Conservation (phyloP, 352 stramenopile genomes). For the Phytophthora pini region DNA sequence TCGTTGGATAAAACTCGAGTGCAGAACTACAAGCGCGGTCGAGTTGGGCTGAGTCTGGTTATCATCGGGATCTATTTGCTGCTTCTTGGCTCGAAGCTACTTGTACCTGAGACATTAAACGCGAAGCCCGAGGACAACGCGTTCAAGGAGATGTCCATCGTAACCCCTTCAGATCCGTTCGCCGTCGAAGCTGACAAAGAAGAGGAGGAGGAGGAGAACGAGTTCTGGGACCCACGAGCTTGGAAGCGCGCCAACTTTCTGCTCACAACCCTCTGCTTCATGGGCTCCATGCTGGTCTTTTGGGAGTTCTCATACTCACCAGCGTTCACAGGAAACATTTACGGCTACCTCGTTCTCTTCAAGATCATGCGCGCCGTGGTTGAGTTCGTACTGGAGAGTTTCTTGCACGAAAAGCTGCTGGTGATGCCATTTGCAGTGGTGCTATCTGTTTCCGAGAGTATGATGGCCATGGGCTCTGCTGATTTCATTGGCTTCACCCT, state of each 20-base stretch:
- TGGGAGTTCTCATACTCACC: constrained; percentile 98
- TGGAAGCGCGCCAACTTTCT: constrained; percentile 96
- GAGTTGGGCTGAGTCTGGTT: constrained; percentile 87
- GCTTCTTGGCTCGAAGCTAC: constrained; percentile 59
- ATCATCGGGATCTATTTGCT: constrained; percentile 86
- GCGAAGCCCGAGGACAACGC: constrained; percentile 80
- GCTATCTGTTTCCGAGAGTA: constrained; percentile 90
- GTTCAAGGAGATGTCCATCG: constrained; percentile 67
- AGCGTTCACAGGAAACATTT: constrained; percentile 92
- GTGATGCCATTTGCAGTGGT: constrained; percentile 91
- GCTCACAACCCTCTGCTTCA: constrained; percentile 81
- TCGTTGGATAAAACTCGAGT: constrained; percentile 81
- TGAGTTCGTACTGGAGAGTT: constrained; percentile 83
- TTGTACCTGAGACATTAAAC: constrained; percentile 89
- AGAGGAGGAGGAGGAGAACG: constrained; percentile 64
- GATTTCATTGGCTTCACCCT: constrained; percentile 96
- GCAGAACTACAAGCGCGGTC: constrained; percentile 84
- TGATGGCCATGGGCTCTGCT: constrained; percentile 95
- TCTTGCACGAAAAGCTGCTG: constrained; percentile 93
- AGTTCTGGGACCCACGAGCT: constrained; percentile 78
- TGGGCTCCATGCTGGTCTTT: constrained; percentile 91
- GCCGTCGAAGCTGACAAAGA: constrained; percentile 60
- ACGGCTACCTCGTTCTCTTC: constrained; percentile 91
- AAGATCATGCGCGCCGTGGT: constrained; percentile 88
- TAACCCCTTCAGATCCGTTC: constrained; percentile 51